Evolutionary conservation across 2,329 filamentous ascomycete species (phyloP), one percentile per base, ranked within the genome.

Genomic region (Pyrenophora tritici-repentis): DNA sequence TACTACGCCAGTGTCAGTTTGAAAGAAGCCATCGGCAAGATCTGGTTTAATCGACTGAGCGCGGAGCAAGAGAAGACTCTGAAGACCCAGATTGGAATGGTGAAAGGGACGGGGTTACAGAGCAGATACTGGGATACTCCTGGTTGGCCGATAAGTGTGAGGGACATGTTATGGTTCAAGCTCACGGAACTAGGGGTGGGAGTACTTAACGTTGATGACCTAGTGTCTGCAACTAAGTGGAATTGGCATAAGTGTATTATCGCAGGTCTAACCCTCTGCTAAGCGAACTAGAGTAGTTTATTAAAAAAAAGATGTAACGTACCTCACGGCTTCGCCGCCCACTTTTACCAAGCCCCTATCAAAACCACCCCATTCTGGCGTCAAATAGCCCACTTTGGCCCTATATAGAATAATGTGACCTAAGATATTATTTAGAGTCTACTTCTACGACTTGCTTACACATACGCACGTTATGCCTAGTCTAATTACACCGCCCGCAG

Each of bases 111-210:
- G 41, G 63, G 60, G 3, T 44, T 69, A 33, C 54, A 55, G 33
- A 60, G 59, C 32, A 50, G 64, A 24, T 67, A 69, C 42, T 69
- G 63, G 66, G 56, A 54, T 29, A 63, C 61, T 14, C 62, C 61
- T 6, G 35, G 49, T 1, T 67, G 60, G 62, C 65, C 63, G 8
- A 59, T 65, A n/a, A 51, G 43, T n/a, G 31, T 66, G 14, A 55
- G 62, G n/a, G 50, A 65, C 22, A 54, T 50, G 38, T 50, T 64
- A 14, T 68, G 61, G 63, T 36, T 44, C 10, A 59, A 53, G 42
- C 38, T 70, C 29, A 57, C 48, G 17, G 52, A 62, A 13, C 43
- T 56, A 14, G 61, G 44, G 9, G 55, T 65, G 10, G 62, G 59
- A 1, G 54, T 66, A 45, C 32, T 66, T 36, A 67, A 63, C 49